Base-by-base conservation (phyloP, 805 yeast genomes). In the Lipomyces lipofer region DNA sequence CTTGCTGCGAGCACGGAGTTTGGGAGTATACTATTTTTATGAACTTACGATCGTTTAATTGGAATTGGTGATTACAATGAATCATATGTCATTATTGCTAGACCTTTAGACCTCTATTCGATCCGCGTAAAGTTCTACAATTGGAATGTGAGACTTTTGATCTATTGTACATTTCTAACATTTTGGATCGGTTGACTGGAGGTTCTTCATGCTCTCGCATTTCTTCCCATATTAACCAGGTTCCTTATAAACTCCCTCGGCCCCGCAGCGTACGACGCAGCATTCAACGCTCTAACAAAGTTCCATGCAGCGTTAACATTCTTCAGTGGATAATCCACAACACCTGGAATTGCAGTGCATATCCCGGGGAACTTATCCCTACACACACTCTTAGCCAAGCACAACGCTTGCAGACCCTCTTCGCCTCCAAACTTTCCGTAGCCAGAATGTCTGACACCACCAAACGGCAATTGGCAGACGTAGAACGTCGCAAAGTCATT, bases 371-470 rank as follows among this genome's bases (percentile, higher is more conserved):
- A 79, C 60, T 81, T 83, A 72, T 94, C 98, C 75, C 80, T 86
- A 56, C 96, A 90, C 2, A 94, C 81, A 42, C 95, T 83, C 67
- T 94, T 94, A 51, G 89, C 87, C 52, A 83, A 78, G 69, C 98
- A 92, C 43, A 94, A 75, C 0, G 97, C 97, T 38, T 88, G 81
- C 40, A 94, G 76, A 1, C 99, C 99, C 75, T 94, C 99, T 68
- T 86, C 96, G 44, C 99, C 99, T 21, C 97, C 96, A 74, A 94
- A 94, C 69, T 92, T 92, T 53, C 99, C 99, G 67, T 90, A 94
- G 0, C 99, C 99, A 4, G 96, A 86, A 43, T 90, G 94, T 63
- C 84, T 84, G 25, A 81, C 81, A 28, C 99, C 99, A 51, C 99
- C 99, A 72, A 94, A 94, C 29, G 99, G 99, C 63, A 94, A 76